These are phyloP conservation scores for Pyricularia sp. DNA, from an alignment of 2,329 filamentous ascomycete genomes.

Conservation along the genomic window DNA sequence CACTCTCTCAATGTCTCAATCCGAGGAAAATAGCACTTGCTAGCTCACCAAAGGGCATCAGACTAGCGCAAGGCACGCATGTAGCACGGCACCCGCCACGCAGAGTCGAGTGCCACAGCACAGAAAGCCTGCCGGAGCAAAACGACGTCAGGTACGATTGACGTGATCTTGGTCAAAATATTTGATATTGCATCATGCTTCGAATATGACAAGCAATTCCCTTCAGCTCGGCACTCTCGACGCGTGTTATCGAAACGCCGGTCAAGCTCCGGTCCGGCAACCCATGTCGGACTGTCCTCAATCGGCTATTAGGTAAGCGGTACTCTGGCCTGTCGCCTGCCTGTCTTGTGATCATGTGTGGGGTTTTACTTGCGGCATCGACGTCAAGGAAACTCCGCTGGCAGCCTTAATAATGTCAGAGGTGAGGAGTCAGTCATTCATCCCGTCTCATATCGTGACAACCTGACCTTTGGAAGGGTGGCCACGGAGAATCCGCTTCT, in stretches of 20 bases:
- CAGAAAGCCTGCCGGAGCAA: neutral
- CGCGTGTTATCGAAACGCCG: neutral
- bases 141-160: neutral
- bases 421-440: neutral
- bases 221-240: neutral
- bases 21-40: neutral
- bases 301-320: neutral
- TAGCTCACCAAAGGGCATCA: neutral
- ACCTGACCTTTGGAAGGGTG: neutral
- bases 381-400: neutral
- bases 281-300: neutral
- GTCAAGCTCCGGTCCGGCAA: neutral
- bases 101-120: neutral
- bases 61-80: neutral
- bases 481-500: neutral
- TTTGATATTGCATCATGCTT: neutral
- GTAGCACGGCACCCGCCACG: neutral
- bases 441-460: constrained; percentile 1
- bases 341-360: neutral
- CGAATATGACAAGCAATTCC: neutral
- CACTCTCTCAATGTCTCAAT: neutral
- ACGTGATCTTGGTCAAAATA: neutral
- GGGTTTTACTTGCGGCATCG: neutral
- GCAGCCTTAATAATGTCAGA: neutral
- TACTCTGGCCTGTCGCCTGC: neutral